Evolutionary conservation across 805 yeast species (phyloP).

Genomic region (Metschnikowia aberdeeniae): DNA sequence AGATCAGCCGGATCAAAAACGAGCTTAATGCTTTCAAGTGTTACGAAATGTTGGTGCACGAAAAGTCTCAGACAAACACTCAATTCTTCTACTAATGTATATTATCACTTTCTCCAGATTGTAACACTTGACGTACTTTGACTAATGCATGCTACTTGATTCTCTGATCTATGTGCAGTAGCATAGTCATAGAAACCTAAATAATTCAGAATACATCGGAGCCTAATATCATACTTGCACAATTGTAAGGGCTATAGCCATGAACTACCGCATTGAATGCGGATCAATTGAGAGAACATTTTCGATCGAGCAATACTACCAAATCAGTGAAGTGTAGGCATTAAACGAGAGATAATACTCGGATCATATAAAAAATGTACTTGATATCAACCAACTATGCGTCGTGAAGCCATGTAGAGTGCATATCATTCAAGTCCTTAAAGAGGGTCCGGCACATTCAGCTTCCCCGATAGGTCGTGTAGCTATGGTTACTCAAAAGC

Average conservation of each 20-base stretch:
- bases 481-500: slow-evolving; percentile 77
- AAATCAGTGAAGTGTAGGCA: too few species aligned
- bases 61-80: slow-evolving; percentile 53
- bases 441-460: slow-evolving; percentile 17
- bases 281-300: too few species aligned
- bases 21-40: slow-evolving; percentile 65
- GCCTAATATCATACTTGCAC: too few species aligned
- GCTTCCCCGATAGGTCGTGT: slow-evolving; percentile 88
- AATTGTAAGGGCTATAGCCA: not conserved
- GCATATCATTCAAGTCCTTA: not conserved
- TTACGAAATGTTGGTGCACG: slow-evolving; percentile 66
- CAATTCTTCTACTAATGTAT: slow-evolving; percentile 51
- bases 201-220: too few species aligned
- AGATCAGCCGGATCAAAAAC: slow-evolving; percentile 52
- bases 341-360: too few species aligned
- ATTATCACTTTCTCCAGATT: not conserved
- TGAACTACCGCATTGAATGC: too few species aligned
- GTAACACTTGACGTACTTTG: too few species aligned
- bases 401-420: not conserved
- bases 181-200: not conserved
- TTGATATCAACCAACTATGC: not conserved
- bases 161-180: not conserved
- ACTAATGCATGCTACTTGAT: not conserved
- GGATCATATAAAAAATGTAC: not conserved
- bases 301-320: too few species aligned